A percentile compares a stretch with the other conserved stretches of the same genome.
Conservation (phyloP, 768 basidiomycete genomes). For the Dioszegia hungarica region DNA sequence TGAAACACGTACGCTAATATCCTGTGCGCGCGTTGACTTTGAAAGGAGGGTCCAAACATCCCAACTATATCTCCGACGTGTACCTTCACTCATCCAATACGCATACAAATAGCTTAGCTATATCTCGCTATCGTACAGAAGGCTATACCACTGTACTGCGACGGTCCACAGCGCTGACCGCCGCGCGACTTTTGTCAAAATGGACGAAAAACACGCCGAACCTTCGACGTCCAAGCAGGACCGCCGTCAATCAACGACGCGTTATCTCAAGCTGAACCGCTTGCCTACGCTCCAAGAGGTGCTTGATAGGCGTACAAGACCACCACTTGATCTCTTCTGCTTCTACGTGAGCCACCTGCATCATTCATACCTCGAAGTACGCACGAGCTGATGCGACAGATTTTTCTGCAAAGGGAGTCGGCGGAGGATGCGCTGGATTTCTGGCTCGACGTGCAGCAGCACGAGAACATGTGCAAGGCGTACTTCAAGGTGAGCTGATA, state of each 20-base stretch:
- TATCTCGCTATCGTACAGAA: no score
- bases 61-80: not conserved
- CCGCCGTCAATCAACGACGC: conserved; percentile 24
- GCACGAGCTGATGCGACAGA: conserved; percentile 51
- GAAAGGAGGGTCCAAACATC: conserved; percentile 2
- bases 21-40: not conserved
- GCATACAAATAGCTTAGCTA: not conserved
- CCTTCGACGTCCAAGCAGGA: conserved; percentile 22
- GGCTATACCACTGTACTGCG: no score
- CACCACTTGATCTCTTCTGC: conserved; percentile 97
- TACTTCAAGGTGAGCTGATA: conserved; percentile 69
- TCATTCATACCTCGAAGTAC: not conserved
- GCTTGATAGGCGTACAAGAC: conserved; percentile 78
- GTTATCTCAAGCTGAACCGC: conserved; percentile 42
- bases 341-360: conserved; percentile 95
- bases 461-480: conserved; percentile 95
- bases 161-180: no score
- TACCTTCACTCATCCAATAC: not conserved
- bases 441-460: conserved; percentile 98
- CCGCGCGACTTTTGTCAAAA: no score
- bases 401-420: conserved; percentile 92
- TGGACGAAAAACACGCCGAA: conserved; percentile 28
- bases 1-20: not conserved
- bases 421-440: conserved; percentile 96
- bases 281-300: conserved; percentile 61